phyloP scores from a whole-genome alignment of 108 stramenopile genomes.

The Aurantiochytrium sp. region DNA sequence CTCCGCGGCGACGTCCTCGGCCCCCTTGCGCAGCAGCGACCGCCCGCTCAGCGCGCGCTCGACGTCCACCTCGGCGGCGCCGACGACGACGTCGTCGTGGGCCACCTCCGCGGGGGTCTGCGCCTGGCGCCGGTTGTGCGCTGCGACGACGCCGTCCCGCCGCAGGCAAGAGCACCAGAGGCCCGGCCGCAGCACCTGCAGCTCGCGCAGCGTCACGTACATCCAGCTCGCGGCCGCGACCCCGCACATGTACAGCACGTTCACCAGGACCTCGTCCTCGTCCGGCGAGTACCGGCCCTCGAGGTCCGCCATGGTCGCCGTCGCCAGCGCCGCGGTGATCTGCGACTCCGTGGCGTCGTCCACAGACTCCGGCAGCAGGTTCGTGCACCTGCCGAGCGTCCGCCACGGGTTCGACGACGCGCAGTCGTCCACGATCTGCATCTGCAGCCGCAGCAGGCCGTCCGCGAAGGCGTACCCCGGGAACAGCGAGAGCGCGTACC shows the following conservation, averaged over 20 bases:
- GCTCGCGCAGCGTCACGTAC: neutral
- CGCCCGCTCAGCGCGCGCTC: no score
- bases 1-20: neutral
- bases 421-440: neutral
- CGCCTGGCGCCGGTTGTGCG: no score
- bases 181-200: no score
- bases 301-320: neutral
- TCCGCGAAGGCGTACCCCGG: conserved; percentile 36
- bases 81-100: no score
- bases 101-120: no score
- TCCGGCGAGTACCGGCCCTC: neutral
- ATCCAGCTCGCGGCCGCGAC: neutral
- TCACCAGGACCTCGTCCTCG: neutral
- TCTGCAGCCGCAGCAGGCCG: conserved; percentile 12
- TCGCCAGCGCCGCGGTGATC: neutral
- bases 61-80: no score
- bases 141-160: no score
- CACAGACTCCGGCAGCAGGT: neutral
- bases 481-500: conserved; percentile 15
- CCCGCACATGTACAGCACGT: neutral
- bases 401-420: neutral
- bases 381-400: neutral
- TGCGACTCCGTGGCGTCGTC: neutral
- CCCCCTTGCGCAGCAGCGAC: neutral
- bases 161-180: no score